A percentile compares a stretch with the other conserved stretches of the same genome.
These are phyloP conservation scores for Mantamonas sphyraenae DNA, from an alignment of 78 protist species.

Conservation along the genomic window DNA sequence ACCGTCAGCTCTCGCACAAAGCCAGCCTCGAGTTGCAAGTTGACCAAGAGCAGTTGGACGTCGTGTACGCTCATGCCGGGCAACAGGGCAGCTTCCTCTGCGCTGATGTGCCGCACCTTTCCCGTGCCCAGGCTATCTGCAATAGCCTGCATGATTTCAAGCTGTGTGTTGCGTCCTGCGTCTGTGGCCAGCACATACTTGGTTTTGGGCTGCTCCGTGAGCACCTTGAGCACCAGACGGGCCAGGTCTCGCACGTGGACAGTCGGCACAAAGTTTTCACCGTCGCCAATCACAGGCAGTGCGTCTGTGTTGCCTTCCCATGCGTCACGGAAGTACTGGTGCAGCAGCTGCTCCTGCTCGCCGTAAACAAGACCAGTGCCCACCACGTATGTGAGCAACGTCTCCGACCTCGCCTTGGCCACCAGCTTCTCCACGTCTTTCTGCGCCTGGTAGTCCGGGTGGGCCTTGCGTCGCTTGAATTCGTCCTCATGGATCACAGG, in stretches of 20 bases:
- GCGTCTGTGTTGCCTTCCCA: conserved; percentile 15
- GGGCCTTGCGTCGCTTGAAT: conserved; percentile 31
- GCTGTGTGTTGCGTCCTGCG: conserved; percentile 3
- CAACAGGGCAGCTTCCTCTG: not conserved
- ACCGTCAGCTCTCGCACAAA: not conserved
- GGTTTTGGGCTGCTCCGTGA: not conserved
- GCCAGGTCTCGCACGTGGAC: conserved; percentile 38
- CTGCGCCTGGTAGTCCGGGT: conserved; percentile 18
- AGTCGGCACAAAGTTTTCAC: conserved; percentile 39
- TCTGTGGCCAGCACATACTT: conserved; percentile 35
- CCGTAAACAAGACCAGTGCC: conserved; percentile 47
- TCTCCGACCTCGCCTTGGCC: not conserved
- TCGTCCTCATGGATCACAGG: conserved; percentile 35
- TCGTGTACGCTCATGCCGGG: too few species aligned
- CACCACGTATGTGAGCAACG: conserved; percentile 22
- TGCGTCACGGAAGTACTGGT: conserved; percentile 27
- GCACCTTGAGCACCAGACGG: not conserved
- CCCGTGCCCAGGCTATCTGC: conserved; percentile 24
- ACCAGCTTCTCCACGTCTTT: conserved; percentile 27
- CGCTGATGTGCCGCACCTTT: not conserved
- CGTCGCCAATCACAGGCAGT: conserved; percentile 23
- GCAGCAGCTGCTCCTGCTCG: conserved; percentile 31
- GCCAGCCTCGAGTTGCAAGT: not conserved
- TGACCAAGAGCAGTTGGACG: not conserved
- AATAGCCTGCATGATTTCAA: conserved; percentile 19